These are phyloP conservation scores for Penicillium parvum DNA, from an alignment of 495 filamentous ascomycete genomes.

Conservation along the genomic window DNA sequence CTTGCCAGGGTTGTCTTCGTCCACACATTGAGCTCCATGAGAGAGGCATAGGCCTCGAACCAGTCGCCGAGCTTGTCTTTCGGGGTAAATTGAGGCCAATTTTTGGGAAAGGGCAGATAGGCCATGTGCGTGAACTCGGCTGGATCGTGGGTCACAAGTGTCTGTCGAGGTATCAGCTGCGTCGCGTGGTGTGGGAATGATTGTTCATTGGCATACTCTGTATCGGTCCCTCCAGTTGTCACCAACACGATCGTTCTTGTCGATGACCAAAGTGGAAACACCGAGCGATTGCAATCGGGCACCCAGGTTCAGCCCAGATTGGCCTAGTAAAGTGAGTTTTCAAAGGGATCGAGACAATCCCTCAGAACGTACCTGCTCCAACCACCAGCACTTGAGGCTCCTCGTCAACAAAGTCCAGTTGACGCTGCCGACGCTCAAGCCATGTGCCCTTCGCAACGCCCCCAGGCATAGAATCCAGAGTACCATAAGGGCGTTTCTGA, in stretches of 20 bases:
- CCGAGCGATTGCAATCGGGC: conserved; percentile 46
- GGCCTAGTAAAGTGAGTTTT: not conserved
- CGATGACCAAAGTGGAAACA: conserved; percentile 54
- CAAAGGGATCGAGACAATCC: too few relatives aligned
- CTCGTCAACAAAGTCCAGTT: too few relatives aligned
- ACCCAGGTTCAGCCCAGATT: not conserved
- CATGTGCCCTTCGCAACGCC: too few relatives aligned
- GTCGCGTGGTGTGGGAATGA: not conserved
- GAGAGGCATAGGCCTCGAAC: conserved; percentile 56
- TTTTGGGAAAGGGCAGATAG: too few relatives aligned
- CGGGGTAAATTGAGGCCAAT: not conserved
- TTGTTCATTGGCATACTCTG: not conserved
- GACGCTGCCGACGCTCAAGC: too few relatives aligned
- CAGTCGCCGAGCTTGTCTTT: not conserved
- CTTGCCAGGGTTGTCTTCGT: conserved; percentile 43
- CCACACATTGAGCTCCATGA: conserved; percentile 69
- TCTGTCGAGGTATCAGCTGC: not conserved
- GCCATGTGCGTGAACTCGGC: too few relatives aligned
- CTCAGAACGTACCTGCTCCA: too few relatives aligned
- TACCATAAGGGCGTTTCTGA: too few relatives aligned
- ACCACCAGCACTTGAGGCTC: too few relatives aligned
- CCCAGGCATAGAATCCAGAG: too few relatives aligned
- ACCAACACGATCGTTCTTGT: conserved; percentile 54
- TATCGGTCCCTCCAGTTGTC: conserved; percentile 65
- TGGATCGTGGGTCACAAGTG: not conserved